Evolutionary conservation across 2,329 filamentous ascomycete species (phyloP), one percentile per base, ranked within the genome.

Genomic region (Delphinella strobiligena): DNA sequence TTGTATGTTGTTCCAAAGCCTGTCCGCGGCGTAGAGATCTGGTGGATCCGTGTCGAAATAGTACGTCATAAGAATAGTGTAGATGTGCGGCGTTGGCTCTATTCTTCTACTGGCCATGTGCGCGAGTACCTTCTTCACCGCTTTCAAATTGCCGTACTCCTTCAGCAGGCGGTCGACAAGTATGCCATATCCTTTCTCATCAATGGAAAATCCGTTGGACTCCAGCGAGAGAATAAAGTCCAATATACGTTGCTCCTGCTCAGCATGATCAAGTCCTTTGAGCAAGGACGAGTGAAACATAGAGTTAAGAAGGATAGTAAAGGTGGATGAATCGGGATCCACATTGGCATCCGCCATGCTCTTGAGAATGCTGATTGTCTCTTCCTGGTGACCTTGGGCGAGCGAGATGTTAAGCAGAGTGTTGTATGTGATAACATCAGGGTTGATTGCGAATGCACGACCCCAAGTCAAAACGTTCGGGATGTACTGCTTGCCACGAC

Each of bases 31-130:
- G 2, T 61, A 57, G 19, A 82, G 61, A 48, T 82, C 68, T 0
- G 78, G 75, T 16, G 45, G 42, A 11, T 38, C n/a, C 3, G 42
- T 44, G 7, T 64, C 51, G 53, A 88, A 80, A 54, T 79, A 80
- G 53, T 81, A 68, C 34, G 79, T 72, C 34, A 82, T 64, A 15
- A 91, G 70, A 51, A 80, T 82, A 17, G 82, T 88, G 62, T 82
- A 82, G 51, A 86, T 82, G 49, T 85, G 72, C 1, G 74, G 59
- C 3, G 72, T 73, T 2, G 75, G 67, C 35, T 67, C 54, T 32
- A 80, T 51, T 15, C 70, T 69, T 17, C 66, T 61, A 4, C 52
- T 49, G 37, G 62, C 61, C 69, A 91, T 81, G 55, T 80, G 73
- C 1, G 64, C 59, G 32, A 86, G 66, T 5, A 89, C 67, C 2